Evolutionary conservation across 495 filamentous ascomycete species (phyloP).

Genomic region (Penicillium waksmanii): DNA sequence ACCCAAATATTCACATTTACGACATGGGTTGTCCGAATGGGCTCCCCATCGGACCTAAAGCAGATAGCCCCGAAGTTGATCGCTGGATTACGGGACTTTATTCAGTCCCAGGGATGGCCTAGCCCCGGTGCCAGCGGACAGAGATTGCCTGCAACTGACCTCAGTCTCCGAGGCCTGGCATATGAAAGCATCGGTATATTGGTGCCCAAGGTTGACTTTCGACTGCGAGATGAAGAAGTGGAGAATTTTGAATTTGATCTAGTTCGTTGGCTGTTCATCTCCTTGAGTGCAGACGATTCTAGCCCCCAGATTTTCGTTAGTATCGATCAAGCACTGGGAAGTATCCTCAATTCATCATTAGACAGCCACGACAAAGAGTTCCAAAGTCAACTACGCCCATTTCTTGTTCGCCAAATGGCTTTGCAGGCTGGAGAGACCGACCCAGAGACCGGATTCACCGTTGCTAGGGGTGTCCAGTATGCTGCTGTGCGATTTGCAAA

Average conservation of each 20-base stretch:
- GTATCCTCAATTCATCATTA: slow-evolving; percentile 65
- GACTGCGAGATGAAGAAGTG: slow-evolving; percentile 28
- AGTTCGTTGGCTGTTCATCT: slow-evolving; percentile 77
- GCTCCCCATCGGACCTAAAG: slow-evolving; percentile 58
- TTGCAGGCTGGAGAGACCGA: slow-evolving; percentile 53
- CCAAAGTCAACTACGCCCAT: slow-evolving; percentile 53
- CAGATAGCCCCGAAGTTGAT: slow-evolving; percentile 73
- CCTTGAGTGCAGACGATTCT: slow-evolving; percentile 78
- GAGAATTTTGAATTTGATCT: slow-evolving; percentile 61
- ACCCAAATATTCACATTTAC: slow-evolving; percentile 87
- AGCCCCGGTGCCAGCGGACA: slow-evolving; percentile 53
- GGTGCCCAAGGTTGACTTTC: slow-evolving; percentile 54
- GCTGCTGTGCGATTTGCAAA: slow-evolving; percentile 89
- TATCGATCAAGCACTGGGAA: slow-evolving; percentile 86
- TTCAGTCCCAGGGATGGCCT: slow-evolving; percentile 85
- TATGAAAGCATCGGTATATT: slow-evolving; percentile 88
- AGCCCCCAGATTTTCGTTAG: slow-evolving; percentile 76
- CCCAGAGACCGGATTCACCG: slow-evolving; percentile 39
- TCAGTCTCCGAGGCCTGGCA: slow-evolving; percentile 70
- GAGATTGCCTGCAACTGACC: slow-evolving; percentile 57
- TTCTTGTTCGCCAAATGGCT: slow-evolving; percentile 71
- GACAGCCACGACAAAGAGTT: slow-evolving; percentile 48
- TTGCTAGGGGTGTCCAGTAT: slow-evolving; percentile 72
- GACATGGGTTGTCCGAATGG: slow-evolving; percentile 83
- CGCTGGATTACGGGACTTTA: slow-evolving; percentile 69